Evolutionary conservation across 305 asterid species (phyloP).

Genomic region (Stenogyne calaminthoides): DNA sequence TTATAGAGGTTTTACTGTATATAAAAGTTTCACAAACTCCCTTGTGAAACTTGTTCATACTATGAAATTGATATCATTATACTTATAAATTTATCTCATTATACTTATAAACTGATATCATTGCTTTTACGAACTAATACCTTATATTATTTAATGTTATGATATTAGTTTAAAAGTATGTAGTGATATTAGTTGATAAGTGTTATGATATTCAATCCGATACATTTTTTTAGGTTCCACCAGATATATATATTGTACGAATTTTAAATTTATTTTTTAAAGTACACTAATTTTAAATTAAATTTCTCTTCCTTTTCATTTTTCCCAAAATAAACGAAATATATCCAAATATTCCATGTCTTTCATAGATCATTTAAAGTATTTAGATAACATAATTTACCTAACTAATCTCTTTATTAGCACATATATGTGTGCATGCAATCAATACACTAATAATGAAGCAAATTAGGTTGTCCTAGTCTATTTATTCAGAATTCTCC

Average conservation of each 20-base stretch:
- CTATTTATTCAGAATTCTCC: background rate
- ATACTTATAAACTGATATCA: too few species aligned
- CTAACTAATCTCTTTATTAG: constrained; percentile 9
- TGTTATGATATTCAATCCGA: too few species aligned
- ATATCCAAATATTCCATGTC: background rate
- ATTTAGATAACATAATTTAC: background rate
- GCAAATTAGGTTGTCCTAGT: constrained; percentile 11
- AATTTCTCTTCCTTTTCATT: background rate
- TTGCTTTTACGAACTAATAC: too few species aligned
- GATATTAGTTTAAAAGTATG: too few species aligned
- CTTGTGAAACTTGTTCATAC: too few species aligned
- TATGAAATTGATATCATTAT: too few species aligned
- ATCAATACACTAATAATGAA: background rate
- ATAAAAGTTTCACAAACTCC: too few species aligned
- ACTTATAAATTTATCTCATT: too few species aligned
- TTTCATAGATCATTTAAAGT: background rate
- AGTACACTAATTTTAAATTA: too few species aligned
- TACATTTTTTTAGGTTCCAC: background rate
- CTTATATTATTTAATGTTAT: too few species aligned
- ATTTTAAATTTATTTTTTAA: background rate
- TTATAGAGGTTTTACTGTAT: too few species aligned
- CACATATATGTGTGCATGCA: background rate
- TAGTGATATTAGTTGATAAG: too few species aligned
- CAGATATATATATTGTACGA: background rate
- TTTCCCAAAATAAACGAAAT: background rate